phyloP scores from a whole-genome alignment of 1,139 yeast genomes.

The Yamadazyma jaroonii region DNA sequence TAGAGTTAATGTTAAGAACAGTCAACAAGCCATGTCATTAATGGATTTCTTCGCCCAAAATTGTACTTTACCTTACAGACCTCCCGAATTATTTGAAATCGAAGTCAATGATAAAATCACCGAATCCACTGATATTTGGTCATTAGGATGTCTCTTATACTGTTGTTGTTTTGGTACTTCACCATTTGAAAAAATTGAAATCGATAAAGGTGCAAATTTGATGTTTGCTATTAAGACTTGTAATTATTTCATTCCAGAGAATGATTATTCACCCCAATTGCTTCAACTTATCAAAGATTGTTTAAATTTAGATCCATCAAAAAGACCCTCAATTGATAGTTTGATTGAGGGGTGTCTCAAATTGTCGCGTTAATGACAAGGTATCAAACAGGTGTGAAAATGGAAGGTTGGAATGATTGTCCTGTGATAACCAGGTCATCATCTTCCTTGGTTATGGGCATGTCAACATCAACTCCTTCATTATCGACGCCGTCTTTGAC shows the following conservation, averaged over 20 bases:
- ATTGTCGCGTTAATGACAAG: conserved; percentile 33
- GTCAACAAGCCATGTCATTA: conserved; percentile 71
- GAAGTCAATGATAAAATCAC: conserved; percentile 60
- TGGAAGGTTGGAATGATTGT: conserved; percentile 51
- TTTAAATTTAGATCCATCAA: conserved; percentile 53
- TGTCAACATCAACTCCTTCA: too few relatives aligned
- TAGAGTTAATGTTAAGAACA: conserved; percentile 46
- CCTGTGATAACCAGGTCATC: conserved; percentile 11
- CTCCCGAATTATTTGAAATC: conserved; percentile 86
- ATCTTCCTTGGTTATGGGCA: too few relatives aligned
- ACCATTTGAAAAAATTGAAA: conserved; percentile 84
- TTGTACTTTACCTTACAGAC: conserved; percentile 83
- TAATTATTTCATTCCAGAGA: conserved; percentile 59
- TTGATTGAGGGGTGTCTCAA: conserved; percentile 49
- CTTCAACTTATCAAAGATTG: conserved; percentile 58
- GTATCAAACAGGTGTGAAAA: conserved; percentile 38
- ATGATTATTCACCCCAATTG: conserved; percentile 51
- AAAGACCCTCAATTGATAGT: conserved; percentile 63
- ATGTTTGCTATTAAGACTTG: conserved; percentile 76
- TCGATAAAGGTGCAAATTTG: conserved; percentile 78
- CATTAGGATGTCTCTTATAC: conserved; percentile 80
- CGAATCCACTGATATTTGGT: conserved; percentile 86
- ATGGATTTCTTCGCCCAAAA: conserved; percentile 85
- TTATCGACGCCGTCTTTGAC: too few relatives aligned
- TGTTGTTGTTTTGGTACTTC: conserved; percentile 75